Evolutionary conservation across 2,329 filamentous ascomycete genomes (phyloP).

Genomic region (Botryotinia globosa): DNA sequence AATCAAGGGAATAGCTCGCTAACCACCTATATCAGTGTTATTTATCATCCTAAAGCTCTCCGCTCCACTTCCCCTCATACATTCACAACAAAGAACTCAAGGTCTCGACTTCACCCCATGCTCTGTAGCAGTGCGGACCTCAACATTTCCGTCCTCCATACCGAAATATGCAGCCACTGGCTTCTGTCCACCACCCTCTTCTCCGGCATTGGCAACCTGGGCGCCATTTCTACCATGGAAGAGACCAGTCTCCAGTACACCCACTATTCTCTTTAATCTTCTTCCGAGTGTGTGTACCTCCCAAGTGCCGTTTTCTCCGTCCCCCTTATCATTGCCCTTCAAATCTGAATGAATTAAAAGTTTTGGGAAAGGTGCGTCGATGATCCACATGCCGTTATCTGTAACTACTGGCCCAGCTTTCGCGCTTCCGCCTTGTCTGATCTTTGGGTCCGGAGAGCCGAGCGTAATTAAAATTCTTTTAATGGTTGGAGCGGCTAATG

Average conservation of each 20-base stretch:
- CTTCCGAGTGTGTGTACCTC: slow-evolving; percentile 73
- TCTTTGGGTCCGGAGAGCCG: slow-evolving; percentile 66
- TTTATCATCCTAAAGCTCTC: not conserved
- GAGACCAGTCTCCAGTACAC: slow-evolving; percentile 87
- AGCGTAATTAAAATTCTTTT: slow-evolving; percentile 68
- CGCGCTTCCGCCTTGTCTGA: slow-evolving; percentile 69
- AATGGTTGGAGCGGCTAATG: slow-evolving; percentile 75
- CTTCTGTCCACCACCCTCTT: slow-evolving; percentile 73
- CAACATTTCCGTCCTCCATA: slow-evolving; percentile 71
- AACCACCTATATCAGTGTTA: not conserved
- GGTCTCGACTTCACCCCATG: slow-evolving; percentile 18
- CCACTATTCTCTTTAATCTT: slow-evolving; percentile 75
- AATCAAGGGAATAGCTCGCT: not conserved
- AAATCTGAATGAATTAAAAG: slow-evolving; percentile 62
- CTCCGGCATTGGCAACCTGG: slow-evolving; percentile 59
- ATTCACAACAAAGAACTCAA: not conserved
- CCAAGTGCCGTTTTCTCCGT: slow-evolving; percentile 68
- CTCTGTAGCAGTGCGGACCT: slow-evolving; percentile 48
- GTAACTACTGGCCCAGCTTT: slow-evolving; percentile 84
- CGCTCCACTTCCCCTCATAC: not conserved
- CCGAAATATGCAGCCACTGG: slow-evolving; percentile 95
- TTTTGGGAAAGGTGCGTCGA: slow-evolving; percentile 84
- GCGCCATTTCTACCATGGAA: slow-evolving; percentile 81
- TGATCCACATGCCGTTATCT: slow-evolving; percentile 83
- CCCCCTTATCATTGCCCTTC: slow-evolving; percentile 45